Evolutionary conservation across 2,329 filamentous ascomycete species (phyloP), one percentile per base, ranked within the genome.

Genomic region (Penicillium crustosum): DNA sequence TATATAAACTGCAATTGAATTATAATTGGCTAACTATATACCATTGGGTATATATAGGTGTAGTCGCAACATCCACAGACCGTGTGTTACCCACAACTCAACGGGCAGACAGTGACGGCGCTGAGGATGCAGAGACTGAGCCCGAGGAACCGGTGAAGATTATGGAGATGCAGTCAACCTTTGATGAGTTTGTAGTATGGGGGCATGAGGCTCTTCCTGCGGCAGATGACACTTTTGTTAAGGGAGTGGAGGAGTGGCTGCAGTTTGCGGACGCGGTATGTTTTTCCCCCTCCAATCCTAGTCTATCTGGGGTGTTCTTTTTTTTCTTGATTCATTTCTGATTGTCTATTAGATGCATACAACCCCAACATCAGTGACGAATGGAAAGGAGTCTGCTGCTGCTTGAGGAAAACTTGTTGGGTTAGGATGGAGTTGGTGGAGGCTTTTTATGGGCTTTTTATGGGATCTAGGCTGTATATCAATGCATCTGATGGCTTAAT

Each of bases 161-260:
- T 2, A 73, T 93, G 64, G 82, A 89, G 50, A 79, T 85, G 43
- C 79, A 86, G 21, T 86, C 86, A 1, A 81, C 81, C 17, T 97
- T 97, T 70, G 85, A 91, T 7, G 81, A 89, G 54, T 73, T 96
- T 50, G 77, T 91, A 3, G 82, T 96, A n/a, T 97, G 93, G 93
- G 87, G 84, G 0, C 92, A 96, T 72, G 92, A 94, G 64, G 74
- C 77, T 1, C 66, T 84, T 49, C 86, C 86, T 6, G 86, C 88
- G 59, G 80, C 81, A 0, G 79, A 80, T 29, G 91, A 96, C 74
- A 79, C 83, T 1, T 94, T 91, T 71, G 79, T 90, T 5, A 88
- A 89, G 70, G 86, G 88, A 0, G 78, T 96, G 43, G 83, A 88
- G 64, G 92, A 96, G 74, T 96, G 92, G 91, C 79, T 95, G 57